Evolutionary conservation across 202 grass and related monocot species (phyloP).

Genomic region (Cymbopogon flexuosus): DNA sequence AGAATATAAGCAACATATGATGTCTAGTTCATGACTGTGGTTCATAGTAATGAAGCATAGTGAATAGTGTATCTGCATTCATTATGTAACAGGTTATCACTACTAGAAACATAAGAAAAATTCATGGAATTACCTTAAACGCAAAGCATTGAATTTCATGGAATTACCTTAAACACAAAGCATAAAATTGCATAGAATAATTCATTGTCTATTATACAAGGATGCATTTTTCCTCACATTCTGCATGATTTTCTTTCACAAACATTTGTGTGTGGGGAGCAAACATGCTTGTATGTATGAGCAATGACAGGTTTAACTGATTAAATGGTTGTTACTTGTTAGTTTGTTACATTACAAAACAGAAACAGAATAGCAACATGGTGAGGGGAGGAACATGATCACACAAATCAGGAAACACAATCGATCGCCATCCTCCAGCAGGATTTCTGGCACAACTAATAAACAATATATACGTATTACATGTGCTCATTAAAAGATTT

Average conservation of each 20-base stretch:
- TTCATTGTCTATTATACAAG: not conserved
- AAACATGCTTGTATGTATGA: not conserved
- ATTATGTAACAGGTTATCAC: not conserved
- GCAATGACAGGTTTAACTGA: not conserved
- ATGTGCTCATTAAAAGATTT: too few species aligned
- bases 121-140: not conserved
- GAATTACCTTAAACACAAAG: not conserved
- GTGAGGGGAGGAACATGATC: not conserved
- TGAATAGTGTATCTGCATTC: not conserved
- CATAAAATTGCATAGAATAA: not conserved
- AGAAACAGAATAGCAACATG: not conserved
- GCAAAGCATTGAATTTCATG: not conserved
- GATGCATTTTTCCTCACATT: not conserved
- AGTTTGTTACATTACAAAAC: not conserved
- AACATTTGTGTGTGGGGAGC: not conserved
- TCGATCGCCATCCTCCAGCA: not conserved
- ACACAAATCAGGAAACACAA: not conserved
- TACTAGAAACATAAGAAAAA: not conserved
- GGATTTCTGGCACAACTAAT: not conserved
- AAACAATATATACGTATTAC: not conserved
- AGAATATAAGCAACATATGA: not conserved
- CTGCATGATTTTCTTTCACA: not conserved
- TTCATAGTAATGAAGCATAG: not conserved
- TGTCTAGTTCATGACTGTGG: not conserved
- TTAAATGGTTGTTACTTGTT: not conserved